Conservation (phyloP, 495 filamentous ascomycete species). For the Neurospora tetrasperma region DNA sequence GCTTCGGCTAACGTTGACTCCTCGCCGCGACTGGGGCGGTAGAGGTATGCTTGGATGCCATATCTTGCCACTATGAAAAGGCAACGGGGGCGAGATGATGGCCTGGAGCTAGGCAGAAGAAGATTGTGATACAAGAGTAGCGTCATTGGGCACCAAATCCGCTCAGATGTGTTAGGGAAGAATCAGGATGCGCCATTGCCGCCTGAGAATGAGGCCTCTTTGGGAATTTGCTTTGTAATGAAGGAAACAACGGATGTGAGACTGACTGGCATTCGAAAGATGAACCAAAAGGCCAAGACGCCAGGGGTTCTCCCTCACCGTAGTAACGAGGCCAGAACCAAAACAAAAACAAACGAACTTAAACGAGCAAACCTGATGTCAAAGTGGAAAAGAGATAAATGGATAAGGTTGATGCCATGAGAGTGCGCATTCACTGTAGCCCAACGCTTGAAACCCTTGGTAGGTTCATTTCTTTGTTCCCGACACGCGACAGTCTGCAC, state of each 20-base stretch:
- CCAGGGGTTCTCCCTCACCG: not conserved
- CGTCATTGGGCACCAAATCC: not conserved
- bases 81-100: not conserved
- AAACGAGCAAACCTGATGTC: not conserved
- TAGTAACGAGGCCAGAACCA: not conserved
- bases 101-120: not conserved
- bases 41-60: constrained; percentile 82
- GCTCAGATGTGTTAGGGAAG: not conserved
- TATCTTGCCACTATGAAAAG: constrained; percentile 56
- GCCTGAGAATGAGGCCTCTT: not conserved
- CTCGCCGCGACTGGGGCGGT: constrained; percentile 76
- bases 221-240: not conserved
- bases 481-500: not conserved
- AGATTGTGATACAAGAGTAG: not conserved
- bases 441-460: not conserved
- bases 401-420: not conserved
- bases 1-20: constrained; percentile 58
- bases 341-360: not conserved
- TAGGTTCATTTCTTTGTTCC: not conserved
- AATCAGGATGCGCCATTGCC: not conserved
- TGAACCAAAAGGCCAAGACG: not conserved
- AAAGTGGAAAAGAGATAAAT: not conserved
- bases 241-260: not conserved
- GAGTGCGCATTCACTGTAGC: not conserved
- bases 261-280: not conserved